A percentile compares a stretch with the other conserved stretches of the same genome.
Conservation (phyloP, 2,329 filamentous ascomycete genomes). For the Magnaporthiopsis incrustans region DNA sequence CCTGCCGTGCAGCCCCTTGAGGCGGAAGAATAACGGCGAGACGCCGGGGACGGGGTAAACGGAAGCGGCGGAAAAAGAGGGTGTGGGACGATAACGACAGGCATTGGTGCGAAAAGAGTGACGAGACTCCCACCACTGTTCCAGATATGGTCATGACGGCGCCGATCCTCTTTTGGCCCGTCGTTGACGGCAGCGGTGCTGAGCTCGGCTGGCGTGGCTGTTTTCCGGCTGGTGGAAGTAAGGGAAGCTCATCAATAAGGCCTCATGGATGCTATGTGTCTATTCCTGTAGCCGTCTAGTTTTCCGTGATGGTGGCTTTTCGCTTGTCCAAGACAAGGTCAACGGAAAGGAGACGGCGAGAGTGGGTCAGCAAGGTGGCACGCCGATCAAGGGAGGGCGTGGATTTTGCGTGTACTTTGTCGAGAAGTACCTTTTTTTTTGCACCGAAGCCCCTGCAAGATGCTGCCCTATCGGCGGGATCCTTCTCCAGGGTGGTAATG, state of each 20-base stretch:
- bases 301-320: not conserved
- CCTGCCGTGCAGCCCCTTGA: not conserved
- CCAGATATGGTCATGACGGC: not conserved
- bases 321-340: not conserved
- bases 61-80: not conserved
- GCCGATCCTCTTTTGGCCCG: not conserved
- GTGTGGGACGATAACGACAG: not conserved
- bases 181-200: not conserved
- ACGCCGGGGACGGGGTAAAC: not conserved
- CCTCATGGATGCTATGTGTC: too few relatives aligned
- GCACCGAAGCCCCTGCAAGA: not conserved
- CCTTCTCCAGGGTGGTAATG: not conserved
- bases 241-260: not conserved
- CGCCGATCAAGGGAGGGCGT: not conserved
- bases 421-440: not conserved
- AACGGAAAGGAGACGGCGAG: not conserved
- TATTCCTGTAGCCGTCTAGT: too few relatives aligned
- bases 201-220: too few relatives aligned
- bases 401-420: not conserved
- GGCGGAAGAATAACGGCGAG: not conserved
- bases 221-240: not conserved
- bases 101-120: not conserved
- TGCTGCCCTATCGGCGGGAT: not conserved
- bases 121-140: not conserved
- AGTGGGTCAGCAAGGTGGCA: not conserved